Evolutionary conservation across 2,329 filamentous ascomycete species (phyloP).

Genomic region (Colletotrichum ledebouriae): DNA sequence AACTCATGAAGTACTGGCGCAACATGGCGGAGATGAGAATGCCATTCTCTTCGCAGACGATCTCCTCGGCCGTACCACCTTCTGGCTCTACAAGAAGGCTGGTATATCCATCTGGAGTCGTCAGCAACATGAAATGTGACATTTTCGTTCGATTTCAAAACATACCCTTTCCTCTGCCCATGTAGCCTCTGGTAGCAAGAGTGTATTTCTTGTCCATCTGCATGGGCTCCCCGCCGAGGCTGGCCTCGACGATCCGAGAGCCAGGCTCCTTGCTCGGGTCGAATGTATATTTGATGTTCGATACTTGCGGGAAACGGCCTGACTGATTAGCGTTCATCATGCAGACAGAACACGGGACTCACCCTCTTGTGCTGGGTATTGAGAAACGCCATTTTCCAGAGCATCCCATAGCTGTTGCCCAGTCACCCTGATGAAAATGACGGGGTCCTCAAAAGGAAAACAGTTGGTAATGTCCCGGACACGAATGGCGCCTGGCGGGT

Average conservation of each 20-base stretch:
- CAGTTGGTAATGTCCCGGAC: conserved; percentile 89
- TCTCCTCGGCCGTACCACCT: conserved; percentile 81
- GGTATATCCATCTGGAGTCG: conserved; percentile 76
- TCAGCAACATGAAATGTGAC: neutral
- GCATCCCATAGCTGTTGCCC: conserved; percentile 83
- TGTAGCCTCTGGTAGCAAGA: conserved; percentile 87
- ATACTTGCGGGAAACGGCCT: conserved; percentile 85
- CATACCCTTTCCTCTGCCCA: conserved; percentile 81
- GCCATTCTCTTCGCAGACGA: conserved; percentile 89
- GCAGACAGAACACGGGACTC: conserved; percentile 15
- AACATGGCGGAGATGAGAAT: conserved; percentile 88
- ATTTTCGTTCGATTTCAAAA: neutral
- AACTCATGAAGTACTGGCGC: conserved; percentile 90
- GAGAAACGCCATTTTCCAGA: conserved; percentile 84
- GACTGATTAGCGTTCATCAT: neutral
- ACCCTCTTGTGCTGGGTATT: conserved; percentile 86
- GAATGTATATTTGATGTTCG: conserved; percentile 82
- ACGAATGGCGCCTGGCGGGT: conserved; percentile 81
- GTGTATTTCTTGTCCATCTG: conserved; percentile 75
- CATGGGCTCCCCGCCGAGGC: conserved; percentile 72
- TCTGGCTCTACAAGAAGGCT: conserved; percentile 81
- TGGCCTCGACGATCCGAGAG: conserved; percentile 73
- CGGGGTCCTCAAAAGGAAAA: conserved; percentile 93
- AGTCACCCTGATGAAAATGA: conserved; percentile 79
- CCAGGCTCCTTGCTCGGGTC: conserved; percentile 73